Evolutionary conservation across 306 rosid species (phyloP), one percentile per base, ranked within the genome.

Genomic region (Clitoria ternatea): DNA sequence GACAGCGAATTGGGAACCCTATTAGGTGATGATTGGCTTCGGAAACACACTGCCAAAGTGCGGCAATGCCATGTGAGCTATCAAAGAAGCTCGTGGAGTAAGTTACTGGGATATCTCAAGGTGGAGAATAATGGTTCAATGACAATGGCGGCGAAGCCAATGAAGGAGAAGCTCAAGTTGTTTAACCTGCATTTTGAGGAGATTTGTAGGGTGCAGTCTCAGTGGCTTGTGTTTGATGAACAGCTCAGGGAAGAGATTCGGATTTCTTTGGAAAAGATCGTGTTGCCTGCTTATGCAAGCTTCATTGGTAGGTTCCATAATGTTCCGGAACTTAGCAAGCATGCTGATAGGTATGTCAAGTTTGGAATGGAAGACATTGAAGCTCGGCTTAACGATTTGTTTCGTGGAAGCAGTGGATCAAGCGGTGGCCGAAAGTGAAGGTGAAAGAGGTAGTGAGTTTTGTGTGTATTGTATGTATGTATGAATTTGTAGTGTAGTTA

Each of bases 21-120:
- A n/a, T 61, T 94, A 26, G 99, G 99, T 0, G 96, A 87, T 2
- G 95, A 91, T 80, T 94, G 99, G 97, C 82, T 94, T 15, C 64
- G 97, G 35, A 94, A 87, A 66, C 97, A 91, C 88, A 74, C 81
- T 0, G 91, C 88, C 0, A 94, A 91, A 69, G 80, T 84, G 27
- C 64, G 91, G 71, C 99, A 91, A 48, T 73, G 82, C 73, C 95
- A 78, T 11, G 65, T 26, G 20, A 89, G 72, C 13, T 94, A 87
- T 78, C 97, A 89, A 73, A 85, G 92, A 52, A 87, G 90, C 77
- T 84, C 99, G 24, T 94, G 97, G 99, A 89, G 73, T 62, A 89
- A 83, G 76, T 77, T 87, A 11, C 4, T 84, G 35, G 90, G 85
- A 13, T 60, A 80, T 69, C 55, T 94, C 79, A 94, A 87, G 74